Base-by-base conservation (phyloP, 768 basidiomycete genomes). In the Trametes gibbosa region DNA sequence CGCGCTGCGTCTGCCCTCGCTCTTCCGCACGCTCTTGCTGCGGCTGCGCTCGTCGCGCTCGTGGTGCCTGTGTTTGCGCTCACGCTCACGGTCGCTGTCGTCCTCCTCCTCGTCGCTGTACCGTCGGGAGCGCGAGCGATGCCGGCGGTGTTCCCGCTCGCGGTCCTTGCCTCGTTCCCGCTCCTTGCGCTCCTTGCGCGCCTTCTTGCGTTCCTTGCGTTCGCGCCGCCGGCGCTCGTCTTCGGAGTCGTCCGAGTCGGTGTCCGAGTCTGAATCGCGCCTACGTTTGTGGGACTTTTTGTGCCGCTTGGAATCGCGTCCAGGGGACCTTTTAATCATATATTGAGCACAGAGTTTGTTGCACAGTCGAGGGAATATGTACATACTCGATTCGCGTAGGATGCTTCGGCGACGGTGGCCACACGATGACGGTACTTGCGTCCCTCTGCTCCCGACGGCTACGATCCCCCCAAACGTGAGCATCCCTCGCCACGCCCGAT, bases 381-480 rank as follows among this genome's bases (percentile, higher is more conserved):
- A 83, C 62, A 46, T 73, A 62, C 61, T 62, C 61, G 21, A 58
- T 71, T 37, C 89, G 82, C 37, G 80, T 74, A 54, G 84, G 84
- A 10, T 79, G 82, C 63, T 86, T 87, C 0, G 92, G 92, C 2
- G 92, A 94, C 3, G 84, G 72, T 1, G 92, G 92, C 92, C 92
- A 95, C n/a, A 92, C 78, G 64, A 80, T 79, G 1, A 84, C 70
- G 5, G 77, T 78, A 9, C 74, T 81, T 5, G 65, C 76, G 64
- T 84, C 84, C 48, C 92, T 79, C 69, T 92, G 86, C 47, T 77
- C 68, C 55, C 89, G 79, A 32, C 92, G 92, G 65, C 92, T 94
- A 59, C 51, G 41, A 43, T 8, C 16, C 32, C 43, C 41, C 35
- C 12, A 2, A n/a, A 35, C 1, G 16, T 58, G 52, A 62, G 52